Evolutionary conservation across 2,329 filamentous ascomycete genomes (phyloP), one percentile per base, ranked within the genome.

Genomic region (Scleromitrula shiraiana): DNA sequence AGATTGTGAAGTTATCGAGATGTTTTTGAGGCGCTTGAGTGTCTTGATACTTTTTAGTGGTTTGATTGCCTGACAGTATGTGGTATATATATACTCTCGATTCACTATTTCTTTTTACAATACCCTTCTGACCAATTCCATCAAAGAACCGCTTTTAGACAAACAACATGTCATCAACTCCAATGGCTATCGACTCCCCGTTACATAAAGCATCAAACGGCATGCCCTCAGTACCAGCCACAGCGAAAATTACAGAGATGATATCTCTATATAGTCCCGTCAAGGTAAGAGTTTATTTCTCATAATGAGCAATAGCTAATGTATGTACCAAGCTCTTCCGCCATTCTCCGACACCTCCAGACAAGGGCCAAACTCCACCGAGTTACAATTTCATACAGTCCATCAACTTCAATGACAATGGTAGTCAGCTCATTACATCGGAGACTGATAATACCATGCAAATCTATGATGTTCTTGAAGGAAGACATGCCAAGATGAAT

Each of bases 391-490:
- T 82, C 55, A 80, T 96, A 51, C 85, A 93, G 7, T 97, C 91
- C 2, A 79, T 98, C 59, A 91, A 98, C 70, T 98, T 95, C 64
- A 90, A 97, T 67, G 90, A 97, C 69, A 85, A 87, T 36, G 93
- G 93, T 65, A 89, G 96, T 66, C 85, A 91, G 41, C 78, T 94
- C 51, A 88, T 98, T 68, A 87, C 90, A 0, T 88, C 89, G 5
- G 87, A 90, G 57, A 89, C 88, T 70, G 93, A 98, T 67, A 90
- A 96, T 65, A 94, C 88, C 3, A 86, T 98, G 53, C 90, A 97
- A 63, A 83, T 98, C 26, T 98, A 94, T 71, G 95, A 93, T 61
- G 84, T 95, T 54, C 87, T 85, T 61, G 89, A 95, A 56, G 93
- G 93, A 4, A 85, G 86, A 52, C 83, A 89, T 58, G 86, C 88